phyloP scores from a whole-genome alignment of 306 rosid genomes.

The Cucurbita ficifolia region DNA sequence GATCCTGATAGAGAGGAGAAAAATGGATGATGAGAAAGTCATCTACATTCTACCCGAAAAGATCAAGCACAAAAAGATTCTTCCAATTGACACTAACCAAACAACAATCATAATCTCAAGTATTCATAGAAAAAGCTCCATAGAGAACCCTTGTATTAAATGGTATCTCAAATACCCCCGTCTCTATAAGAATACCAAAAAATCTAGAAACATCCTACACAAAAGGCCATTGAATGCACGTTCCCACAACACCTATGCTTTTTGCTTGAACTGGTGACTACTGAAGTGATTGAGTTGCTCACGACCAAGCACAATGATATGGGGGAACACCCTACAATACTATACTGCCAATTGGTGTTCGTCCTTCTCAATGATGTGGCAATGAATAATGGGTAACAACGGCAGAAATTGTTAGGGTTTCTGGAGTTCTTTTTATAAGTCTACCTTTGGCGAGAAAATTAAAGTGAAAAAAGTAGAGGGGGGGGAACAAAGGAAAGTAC shows the following conservation, averaged over 20 bases:
- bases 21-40: not conserved
- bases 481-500: not conserved
- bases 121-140: not conserved
- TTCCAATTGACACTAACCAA: not conserved
- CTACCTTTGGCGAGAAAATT: not conserved
- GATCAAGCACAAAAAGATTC: not conserved
- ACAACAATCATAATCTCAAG: not conserved
- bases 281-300: not conserved
- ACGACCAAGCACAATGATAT: not conserved
- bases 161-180: not conserved
- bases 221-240: not conserved
- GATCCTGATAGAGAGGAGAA: not conserved
- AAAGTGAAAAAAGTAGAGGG: not conserved
- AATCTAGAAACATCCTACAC: not conserved
- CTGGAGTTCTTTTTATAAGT: not conserved
- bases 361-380: not conserved
- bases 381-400: not conserved
- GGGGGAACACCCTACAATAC: not conserved
- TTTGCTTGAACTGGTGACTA: not conserved
- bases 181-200: not conserved
- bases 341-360: not conserved
- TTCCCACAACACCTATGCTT: not conserved
- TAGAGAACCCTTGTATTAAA: not conserved
- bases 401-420: not conserved
- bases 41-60: not conserved